Evolutionary conservation across 2,329 filamentous ascomycete species (phyloP), one percentile per base, ranked within the genome.

Genomic region (Corinectria fuckeliana): DNA sequence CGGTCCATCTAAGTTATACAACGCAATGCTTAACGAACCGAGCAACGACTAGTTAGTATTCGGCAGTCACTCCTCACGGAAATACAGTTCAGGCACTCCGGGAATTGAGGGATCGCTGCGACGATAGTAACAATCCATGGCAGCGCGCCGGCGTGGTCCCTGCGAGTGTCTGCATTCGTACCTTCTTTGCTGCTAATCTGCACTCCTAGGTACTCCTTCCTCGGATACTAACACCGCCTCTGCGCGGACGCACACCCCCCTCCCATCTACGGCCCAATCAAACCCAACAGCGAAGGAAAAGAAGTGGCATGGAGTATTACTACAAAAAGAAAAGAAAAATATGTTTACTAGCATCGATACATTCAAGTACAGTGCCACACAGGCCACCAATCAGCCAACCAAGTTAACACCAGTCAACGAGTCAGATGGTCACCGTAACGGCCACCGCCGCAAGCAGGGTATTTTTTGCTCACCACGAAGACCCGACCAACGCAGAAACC

Each of bases 391-490:
- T 38, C 26, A 44, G 44, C 20, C 48, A 38, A 23, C 14, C 20
- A 20, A 54, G 13, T 54, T 32, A 28, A 39, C 39, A 18, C 32
- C 54, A 36, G n/a, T 32, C 32, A 44, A 14, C n/a, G n/a, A n/a
- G n/a, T n/a, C n/a, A n/a, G n/a, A n/a, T 49, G 39, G 55, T n/a
- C 55, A 58, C 45, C 51, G 41, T 25, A 47, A 54, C 23, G 41
- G 32, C 26, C 51, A 47, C 50, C 51, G 51, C 51, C 18, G 51
- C 41, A 54, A 34, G 18, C 45, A 32, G 45, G 45, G 42, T 28
- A 30, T 45, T 45, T 45, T 28, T 45, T 25, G 42, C 26, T 28
- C 42, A 45, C 23, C 18, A n/a, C 42, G n/a, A n/a, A n/a, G n/a
- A n/a, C 25, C 28, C 4, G 9, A 7, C 42, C 23, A 45, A 45